A percentile compares a stretch with the other conserved stretches of the same genome.
phyloP scores from a whole-genome alignment of 495 filamentous ascomycete species.

The Penicillium psychrofluorescens region DNA sequence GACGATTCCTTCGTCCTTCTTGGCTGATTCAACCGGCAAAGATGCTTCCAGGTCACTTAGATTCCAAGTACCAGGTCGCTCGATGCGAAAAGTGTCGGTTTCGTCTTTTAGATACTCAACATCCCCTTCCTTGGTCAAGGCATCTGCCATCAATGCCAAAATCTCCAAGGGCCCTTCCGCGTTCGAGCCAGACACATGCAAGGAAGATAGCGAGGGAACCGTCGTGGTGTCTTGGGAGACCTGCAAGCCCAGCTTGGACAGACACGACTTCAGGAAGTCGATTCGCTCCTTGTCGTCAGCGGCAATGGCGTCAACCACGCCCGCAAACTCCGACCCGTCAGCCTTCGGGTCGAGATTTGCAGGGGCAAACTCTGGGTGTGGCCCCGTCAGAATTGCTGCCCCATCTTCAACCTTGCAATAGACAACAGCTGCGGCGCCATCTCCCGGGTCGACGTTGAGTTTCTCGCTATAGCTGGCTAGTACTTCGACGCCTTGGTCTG shows the following conservation, averaged over 20 bases:
- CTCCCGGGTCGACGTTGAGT: constrained; percentile 70
- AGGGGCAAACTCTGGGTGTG: constrained; percentile 93
- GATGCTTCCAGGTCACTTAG: constrained; percentile 45
- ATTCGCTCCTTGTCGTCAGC: constrained; percentile 63
- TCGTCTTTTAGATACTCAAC: constrained; percentile 76
- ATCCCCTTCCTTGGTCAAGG: constrained; percentile 55
- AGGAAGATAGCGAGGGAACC: constrained; percentile 74
- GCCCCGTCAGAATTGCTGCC: constrained; percentile 70
- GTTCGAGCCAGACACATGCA: constrained; percentile 73
- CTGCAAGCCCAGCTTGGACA: constrained; percentile 75
- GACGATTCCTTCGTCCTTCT: constrained; percentile 50
- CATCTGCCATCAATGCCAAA: constrained; percentile 57
- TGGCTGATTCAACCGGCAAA: constrained; percentile 27
- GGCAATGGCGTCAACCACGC: constrained; percentile 60
- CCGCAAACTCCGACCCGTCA: constrained; percentile 55
- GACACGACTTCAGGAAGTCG: constrained; percentile 73
- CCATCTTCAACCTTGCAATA: constrained; percentile 88
- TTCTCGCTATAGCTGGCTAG: constrained; percentile 73
- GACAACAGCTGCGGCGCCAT: constrained; percentile 67
- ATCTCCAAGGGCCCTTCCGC: constrained; percentile 58
- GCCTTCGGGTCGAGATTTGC: constrained; percentile 62
- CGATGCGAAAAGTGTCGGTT: constrained; percentile 77
- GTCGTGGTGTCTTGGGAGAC: constrained; percentile 60
- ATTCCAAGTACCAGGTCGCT: constrained; percentile 58
- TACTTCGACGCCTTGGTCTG: constrained; percentile 63